Evolutionary conservation across 1,284 basidiomycete genomes (phyloP).

Genomic region (Heterobasidion annosum): DNA sequence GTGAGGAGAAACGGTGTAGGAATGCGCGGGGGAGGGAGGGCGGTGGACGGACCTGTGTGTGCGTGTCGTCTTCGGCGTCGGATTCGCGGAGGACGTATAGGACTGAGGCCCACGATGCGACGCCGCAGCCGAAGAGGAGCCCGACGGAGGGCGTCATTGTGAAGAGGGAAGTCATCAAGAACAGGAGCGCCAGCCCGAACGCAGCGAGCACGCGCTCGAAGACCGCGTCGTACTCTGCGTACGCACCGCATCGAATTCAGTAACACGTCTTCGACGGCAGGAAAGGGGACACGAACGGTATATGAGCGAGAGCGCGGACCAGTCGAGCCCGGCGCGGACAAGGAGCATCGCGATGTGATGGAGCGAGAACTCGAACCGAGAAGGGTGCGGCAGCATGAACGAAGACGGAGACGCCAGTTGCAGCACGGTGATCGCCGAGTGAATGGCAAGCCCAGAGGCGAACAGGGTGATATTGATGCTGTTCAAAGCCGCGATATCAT

Average conservation of each 20-base stretch:
- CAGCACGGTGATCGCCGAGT: conserved; percentile 1
- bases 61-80: no score
- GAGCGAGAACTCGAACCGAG: conserved; percentile 1
- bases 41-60: no score
- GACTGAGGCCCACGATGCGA: neutral
- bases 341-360: neutral
- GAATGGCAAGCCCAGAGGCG: conserved; percentile 7
- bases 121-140: conserved; percentile 10
- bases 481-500: conserved; percentile 1
- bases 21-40: no score
- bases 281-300: conserved; percentile 10
- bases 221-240: conserved; percentile 13
- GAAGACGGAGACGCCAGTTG: neutral
- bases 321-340: conserved; percentile 6
- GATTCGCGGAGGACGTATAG: no score
- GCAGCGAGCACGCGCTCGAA: conserved; percentile 13
- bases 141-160: conserved; percentile 4
- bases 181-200: conserved; percentile 9
- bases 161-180: conserved; percentile 8
- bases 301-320: conserved; percentile 11
- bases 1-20: no score
- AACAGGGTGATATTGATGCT: conserved; percentile 9
- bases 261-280: neutral
- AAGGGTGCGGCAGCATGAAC: conserved; percentile 1
- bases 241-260: neutral